A percentile compares a stretch with the other conserved stretches of the same genome.
Conservation (phyloP, 225 moss, liverwort and hornwort species). For the Pseudisothecium myosuroides region DNA sequence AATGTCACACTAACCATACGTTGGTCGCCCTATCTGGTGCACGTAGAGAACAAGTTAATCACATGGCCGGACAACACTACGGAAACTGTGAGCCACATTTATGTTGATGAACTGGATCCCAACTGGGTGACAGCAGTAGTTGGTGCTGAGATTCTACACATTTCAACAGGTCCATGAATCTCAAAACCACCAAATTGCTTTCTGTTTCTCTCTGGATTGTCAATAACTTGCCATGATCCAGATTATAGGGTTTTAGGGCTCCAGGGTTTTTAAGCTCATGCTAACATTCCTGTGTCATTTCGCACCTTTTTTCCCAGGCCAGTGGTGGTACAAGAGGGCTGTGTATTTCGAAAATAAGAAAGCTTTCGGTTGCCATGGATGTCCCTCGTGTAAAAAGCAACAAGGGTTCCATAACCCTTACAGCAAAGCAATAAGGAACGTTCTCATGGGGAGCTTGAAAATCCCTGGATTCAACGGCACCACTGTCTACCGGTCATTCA, state of each 20-base stretch:
- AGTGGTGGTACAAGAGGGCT: conserved; percentile 73
- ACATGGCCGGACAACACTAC: conserved; percentile 16
- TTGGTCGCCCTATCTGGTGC: conserved; percentile 83
- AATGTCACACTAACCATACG: conserved; percentile 42
- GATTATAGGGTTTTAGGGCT: not conserved
- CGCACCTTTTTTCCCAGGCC: conserved; percentile 12
- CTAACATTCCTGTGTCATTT: not conserved
- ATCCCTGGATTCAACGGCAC: conserved; percentile 49
- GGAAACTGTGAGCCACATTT: conserved; percentile 20
- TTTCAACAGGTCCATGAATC: conserved; percentile 33
- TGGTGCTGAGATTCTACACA: conserved; percentile 41
- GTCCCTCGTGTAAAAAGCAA: conserved; percentile 18
- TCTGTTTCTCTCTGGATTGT: not conserved
- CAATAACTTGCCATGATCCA: not conserved
- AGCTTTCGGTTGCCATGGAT: conserved; percentile 47
- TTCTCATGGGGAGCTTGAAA: conserved; percentile 27
- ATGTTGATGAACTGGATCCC: conserved; percentile 52
- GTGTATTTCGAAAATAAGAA: conserved; percentile 26
- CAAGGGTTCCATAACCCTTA: conserved; percentile 34
- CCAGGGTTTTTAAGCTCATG: not conserved
- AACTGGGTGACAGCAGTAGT: conserved; percentile 29
- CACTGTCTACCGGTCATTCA: conserved; percentile 56
- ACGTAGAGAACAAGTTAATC: conserved; percentile 9
- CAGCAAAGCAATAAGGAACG: conserved; percentile 8
- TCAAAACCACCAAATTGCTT: not conserved